Evolutionary conservation across 257 asterid genomes (phyloP).

Genomic region (Solanum bulbocastanum): DNA sequence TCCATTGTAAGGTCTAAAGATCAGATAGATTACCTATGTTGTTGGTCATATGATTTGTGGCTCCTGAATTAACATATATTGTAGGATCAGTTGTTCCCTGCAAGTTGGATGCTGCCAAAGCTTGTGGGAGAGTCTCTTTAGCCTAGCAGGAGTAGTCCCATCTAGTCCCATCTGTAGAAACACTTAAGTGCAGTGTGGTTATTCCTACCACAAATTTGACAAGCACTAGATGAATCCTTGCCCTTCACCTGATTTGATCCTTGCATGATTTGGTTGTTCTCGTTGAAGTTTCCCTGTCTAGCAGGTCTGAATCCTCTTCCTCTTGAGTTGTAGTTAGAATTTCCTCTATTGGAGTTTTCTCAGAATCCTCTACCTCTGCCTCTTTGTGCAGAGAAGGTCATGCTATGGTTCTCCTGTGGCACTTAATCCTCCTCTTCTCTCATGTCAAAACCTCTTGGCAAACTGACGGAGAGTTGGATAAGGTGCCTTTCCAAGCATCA

Average conservation of each 20-base stretch:
- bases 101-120: background rate
- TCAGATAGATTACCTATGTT: background rate
- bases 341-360: background rate
- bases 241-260: background rate
- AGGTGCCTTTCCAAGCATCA: background rate
- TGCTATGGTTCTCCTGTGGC: background rate
- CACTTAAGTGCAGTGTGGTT: background rate
- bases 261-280: background rate
- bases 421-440: background rate
- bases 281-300: background rate
- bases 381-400: background rate
- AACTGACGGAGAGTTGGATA: background rate
- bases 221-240: background rate
- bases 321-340: background rate
- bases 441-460: background rate
- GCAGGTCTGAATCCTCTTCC: background rate
- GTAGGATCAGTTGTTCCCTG: background rate
- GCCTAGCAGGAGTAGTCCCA: background rate
- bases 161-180: background rate
- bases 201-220: background rate
- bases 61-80: background rate
- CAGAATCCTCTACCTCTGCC: background rate
- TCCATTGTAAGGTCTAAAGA: background rate
- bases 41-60: background rate
- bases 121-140: background rate